Base-by-base conservation (phyloP, 148 eudicot genomes). In the Persicaria tinctoria region DNA sequence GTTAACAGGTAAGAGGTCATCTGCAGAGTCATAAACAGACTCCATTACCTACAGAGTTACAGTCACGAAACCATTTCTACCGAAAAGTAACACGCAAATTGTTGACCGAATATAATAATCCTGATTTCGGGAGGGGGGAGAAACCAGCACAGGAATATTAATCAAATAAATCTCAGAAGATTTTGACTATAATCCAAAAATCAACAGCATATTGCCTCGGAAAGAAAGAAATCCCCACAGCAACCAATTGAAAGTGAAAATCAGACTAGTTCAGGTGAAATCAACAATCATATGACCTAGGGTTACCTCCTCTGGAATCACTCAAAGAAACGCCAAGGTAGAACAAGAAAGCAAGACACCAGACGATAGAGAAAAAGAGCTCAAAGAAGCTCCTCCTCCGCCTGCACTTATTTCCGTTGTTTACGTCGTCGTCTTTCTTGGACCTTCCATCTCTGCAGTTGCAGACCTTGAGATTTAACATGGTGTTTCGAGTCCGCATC, bases 361-460 rank as follows among this genome's bases (percentile, higher is more conserved):
- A 66, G 91, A 90, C 73, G 86, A 80, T 47, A 86, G 88, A 88
- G 73, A 93, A 51, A 13, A 88, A 44, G 10, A 86, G 84, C 73
- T 85, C 85, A 76, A 79, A 83, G 46, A 86, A 77, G 75, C 79
- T 79, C 60, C 17, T 14, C 53, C 70, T 38, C 56, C 80, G 32
- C 41, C 41, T 32, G 41, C 41, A 32, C 41, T 32, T 44, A 51
- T 54, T 77, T 46, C n/a, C 59, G 46, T 18, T 50, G 46, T 49
- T 12, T 8, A 18, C 59, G 48, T 75, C 71, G 2, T 16, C 54
- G 13, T 4, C 18, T 50, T 14, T 56, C 62, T 51, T 72, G 41
- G 27, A 41, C 0, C 74, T 73, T 13, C 32, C 41, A 27, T 50
- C 64, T 51, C 46, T 18, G 20, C 64, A 51, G 59, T 62, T 46